Conservation (phyloP, 257 asterid genomes). For the Plantago ovata region DNA sequence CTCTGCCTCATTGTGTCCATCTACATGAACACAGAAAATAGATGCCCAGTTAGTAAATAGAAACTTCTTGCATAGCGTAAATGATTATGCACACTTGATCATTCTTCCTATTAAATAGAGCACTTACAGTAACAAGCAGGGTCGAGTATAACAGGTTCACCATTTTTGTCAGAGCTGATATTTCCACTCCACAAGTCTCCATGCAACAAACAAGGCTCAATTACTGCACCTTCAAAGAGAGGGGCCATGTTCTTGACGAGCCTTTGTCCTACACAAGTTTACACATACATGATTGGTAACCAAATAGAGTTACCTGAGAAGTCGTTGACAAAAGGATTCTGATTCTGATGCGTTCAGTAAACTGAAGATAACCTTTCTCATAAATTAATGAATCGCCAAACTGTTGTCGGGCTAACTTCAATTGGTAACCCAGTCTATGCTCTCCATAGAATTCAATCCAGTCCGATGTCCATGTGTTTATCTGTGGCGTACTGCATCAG, state of each 20-base stretch:
- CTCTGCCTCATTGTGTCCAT: slow-evolving; percentile 94
- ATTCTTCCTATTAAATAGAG: too few species aligned
- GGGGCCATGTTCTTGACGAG: slow-evolving; percentile 78
- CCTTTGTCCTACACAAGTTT: slow-evolving; percentile 52
- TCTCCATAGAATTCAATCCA: slow-evolving; percentile 87
- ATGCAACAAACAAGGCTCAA: slow-evolving; percentile 89
- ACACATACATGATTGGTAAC: background rate
- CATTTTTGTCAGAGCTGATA: slow-evolving; percentile 69
- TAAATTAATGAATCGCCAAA: slow-evolving; percentile 77
- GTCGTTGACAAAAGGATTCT: background rate
- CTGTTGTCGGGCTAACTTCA: slow-evolving; percentile 67
- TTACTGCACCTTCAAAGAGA: slow-evolving; percentile 55
- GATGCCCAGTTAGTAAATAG: background rate
- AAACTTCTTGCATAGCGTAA: background rate
- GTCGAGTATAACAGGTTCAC: slow-evolving; percentile 93
- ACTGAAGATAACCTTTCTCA: slow-evolving; percentile 55
- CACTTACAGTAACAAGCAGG: slow-evolving; percentile 94
- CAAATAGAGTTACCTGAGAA: too few species aligned
- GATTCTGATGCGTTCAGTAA: background rate
- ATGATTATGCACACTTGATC: background rate
- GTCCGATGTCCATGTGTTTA: slow-evolving; percentile 80
- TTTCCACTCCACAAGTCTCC: slow-evolving; percentile 99
- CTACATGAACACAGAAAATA: slow-evolving; percentile 26
- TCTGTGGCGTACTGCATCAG: slow-evolving; percentile 88
- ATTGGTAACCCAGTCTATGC: slow-evolving; percentile 87